Base-by-base conservation (phyloP, 345 rosid genomes). In the Conringia planisiliqua region DNA sequence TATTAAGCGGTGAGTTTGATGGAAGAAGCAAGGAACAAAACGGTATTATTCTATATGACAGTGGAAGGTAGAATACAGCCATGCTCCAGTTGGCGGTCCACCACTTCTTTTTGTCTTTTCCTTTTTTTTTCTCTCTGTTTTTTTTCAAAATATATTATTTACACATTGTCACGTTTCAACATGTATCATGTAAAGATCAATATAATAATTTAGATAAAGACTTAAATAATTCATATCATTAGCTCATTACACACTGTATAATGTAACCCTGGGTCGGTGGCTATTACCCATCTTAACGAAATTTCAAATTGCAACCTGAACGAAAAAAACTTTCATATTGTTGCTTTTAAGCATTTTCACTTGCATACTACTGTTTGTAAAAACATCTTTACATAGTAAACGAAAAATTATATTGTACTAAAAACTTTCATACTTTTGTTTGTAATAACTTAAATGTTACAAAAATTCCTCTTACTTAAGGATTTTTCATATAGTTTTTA, bases 1-100 rank as follows among this genome's bases (percentile, higher is more conserved):
- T 6, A 64, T 29, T 64, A 29, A 65, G 40, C 33, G 42, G 70
- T 46, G 32, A 67, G 61, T 51, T 35, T 40, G 2, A 51, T 36
- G 71, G 61, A 51, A 51, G 71, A 67, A 67, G 71, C 60, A 51
- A 67, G 43, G 71, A 67, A 67, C 61, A 67, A 51, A 67, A 33
- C 36, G 2, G 17, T 13, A 66, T 66, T 48, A 20, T 51, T 67
- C 14, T 22, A 13, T 48, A 36, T n/a, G 48, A 36, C 47, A 67
- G 71, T 36, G 32, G 35, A 22, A 24, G 48, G 35, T 50, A 36
- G 20, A 36, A 50, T 50, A 67, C 71, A 67, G 61, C 59, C 36
- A 35, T 38, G 14, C 48, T 67, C 71, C 61, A 67, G 71, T 67
- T 67, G 61, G 60, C 71, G 71, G 36, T 38, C 61, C 48, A 67